Base-by-base conservation (phyloP, 2,329 filamentous ascomycete genomes). In the Gremmenia infestans region DNA sequence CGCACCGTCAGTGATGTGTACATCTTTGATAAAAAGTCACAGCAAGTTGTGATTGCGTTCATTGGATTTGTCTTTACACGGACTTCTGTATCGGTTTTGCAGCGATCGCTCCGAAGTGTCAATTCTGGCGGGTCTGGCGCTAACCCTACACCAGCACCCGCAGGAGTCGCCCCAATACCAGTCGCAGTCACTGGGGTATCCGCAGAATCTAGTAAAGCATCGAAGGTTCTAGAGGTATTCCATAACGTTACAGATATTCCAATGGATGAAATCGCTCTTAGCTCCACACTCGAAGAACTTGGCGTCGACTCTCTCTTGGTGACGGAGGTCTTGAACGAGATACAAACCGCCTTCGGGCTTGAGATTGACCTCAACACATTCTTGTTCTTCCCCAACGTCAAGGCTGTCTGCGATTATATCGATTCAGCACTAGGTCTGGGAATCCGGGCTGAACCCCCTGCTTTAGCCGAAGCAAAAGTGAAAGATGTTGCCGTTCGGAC, bases 241-340 rank as follows among this genome's bases (percentile, higher is more conserved):
- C 19, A 49, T 32, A 32, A 43, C n/a, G 45, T 54, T 22, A 45
- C 46, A 5, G 52, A 54, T 22, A 22, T 37, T 28, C 36, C n/a
- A 19, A 17, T 53, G 22, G 45, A 50, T 11, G 45, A 43, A 22
- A 52, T 56, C 14, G 28, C 14, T 11, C 11, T 4, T 8, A 36
- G 35, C 12, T 22, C 35, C 2, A 52, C 19, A 22, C 45, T 58
- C 14, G 52, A 47, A 17, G 55, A 57, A 19, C 55, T 74, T 11
- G 72, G 73, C 2, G 64, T 74, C 12, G 72, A 74, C 53, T 74
- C 72, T 7, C 60, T 74, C 9, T 65, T 73, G 61, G 66, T 59
- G 2, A 72, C 66, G 25, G 72, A 74, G 52, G 56, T 74, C 19
- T 54, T 64, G 5, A 55, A 57, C 14, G 71, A 72, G 15, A 65